phyloP scores from a whole-genome alignment of 148 eudicot genomes.

The Salicornia ramosissima region DNA sequence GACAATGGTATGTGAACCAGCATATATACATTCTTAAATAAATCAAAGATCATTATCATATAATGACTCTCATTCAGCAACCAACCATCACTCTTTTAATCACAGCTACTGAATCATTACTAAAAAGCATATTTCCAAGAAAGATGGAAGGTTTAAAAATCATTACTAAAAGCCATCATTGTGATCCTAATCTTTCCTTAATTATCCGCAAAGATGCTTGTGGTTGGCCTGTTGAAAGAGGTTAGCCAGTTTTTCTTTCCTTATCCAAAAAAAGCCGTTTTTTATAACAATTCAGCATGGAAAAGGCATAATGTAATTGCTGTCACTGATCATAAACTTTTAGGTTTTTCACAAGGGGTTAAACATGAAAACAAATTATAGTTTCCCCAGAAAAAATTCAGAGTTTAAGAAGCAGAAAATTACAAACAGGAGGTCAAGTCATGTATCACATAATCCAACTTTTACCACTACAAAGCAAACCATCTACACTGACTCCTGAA shows the following conservation, averaged over 20 bases:
- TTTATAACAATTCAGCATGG: background rate
- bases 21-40: background rate
- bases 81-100: background rate
- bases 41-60: background rate
- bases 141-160: no score
- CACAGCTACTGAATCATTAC: background rate
- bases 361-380: constrained; percentile 2
- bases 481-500: constrained; percentile 79
- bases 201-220: no score
- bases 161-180: no score
- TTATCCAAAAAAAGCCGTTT: background rate
- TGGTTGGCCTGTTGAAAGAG: no score
- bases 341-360: background rate
- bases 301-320: constrained; percentile 8
- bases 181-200: no score
- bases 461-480: constrained; percentile 7
- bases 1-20: background rate
- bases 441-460: constrained; percentile 10
- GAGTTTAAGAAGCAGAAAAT: constrained; percentile 20
- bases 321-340: constrained; percentile 8
- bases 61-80: background rate
- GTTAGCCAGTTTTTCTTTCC: no score
- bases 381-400: background rate
- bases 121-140: no score
- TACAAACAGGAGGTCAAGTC: constrained; percentile 20